Base-by-base conservation (phyloP, 2,329 filamentous ascomycete species). In the Aspergillus intermedius region DNA sequence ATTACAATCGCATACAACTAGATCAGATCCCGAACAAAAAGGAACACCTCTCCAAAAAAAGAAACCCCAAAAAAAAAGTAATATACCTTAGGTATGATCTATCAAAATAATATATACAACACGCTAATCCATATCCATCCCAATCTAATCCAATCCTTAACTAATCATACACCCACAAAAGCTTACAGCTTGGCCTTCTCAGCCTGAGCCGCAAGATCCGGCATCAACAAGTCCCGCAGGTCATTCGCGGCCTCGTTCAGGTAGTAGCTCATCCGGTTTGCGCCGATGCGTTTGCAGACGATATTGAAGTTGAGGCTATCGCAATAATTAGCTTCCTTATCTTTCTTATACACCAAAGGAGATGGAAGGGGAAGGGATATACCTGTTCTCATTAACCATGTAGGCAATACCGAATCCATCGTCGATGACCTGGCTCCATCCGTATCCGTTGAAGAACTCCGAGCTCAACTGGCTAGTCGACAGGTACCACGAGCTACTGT, bases 301-400 rank as follows among this genome's bases (percentile, higher is more conserved):
- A 98, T 83, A 74, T 98, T 98, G 77, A 98, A 97, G 80, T 97
- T 93, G 55, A 98, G 80, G 70, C 89, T 95, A 56, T 15, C 6
- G 13, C 4, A 7, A 44, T 25, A 28, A 42, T 61, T 50, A 58
- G 52, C 37, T 30, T 30, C 4, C 12, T 5, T 30, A 49, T 42
- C 49, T 44, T 34, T 19, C 37, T 15, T 7, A 5, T 25, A 25
- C 2, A 22, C 25, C 44, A 5, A 30, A 30, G 10, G 15, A 40
- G 42, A 35, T 35, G 15, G 9, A 37, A 39, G 23, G 30, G 35
- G 15, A 37, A 42, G 37, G 39, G 28, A 63, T 76, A 70, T 66
- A 88, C 86, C 83, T 91, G 72, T 96, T 95, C 78, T 97, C 91
- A 68, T 98, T 98, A 70, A 98, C 97, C 93, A 98, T 98, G 70